Percentiles rank a stretch among this genome's conserved stretches.
Conservation (phyloP, 225 moss, liverwort and hornwort genomes). For the Pseudoscleropodium purum region DNA sequence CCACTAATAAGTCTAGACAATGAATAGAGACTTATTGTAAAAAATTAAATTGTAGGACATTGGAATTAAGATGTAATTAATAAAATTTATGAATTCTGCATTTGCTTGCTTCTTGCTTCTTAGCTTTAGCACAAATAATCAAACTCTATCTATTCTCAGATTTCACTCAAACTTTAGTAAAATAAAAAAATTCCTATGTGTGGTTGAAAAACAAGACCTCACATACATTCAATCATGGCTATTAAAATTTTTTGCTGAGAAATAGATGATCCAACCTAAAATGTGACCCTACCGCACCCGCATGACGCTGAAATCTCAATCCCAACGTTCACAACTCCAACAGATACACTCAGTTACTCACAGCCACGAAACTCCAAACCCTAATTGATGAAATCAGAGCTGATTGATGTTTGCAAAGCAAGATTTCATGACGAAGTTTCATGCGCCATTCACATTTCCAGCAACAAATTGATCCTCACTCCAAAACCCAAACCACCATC, state of each 20-base stretch:
- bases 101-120: background rate
- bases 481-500: background rate
- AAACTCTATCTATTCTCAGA: background rate
- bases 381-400: background rate
- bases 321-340: background rate
- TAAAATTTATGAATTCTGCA: background rate
- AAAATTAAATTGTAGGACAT: fast-evolving
- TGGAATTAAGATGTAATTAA: background rate
- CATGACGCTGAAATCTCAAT: background rate
- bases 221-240: background rate
- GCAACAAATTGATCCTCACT: background rate
- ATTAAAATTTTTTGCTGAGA: background rate
- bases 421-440: background rate
- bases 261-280: background rate
- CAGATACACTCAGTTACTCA: background rate
- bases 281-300: background rate
- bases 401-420: background rate
- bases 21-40: background rate
- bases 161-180: background rate
- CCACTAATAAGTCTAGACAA: background rate
- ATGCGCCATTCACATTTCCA: background rate
- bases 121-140: background rate
- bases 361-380: background rate
- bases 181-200: background rate
- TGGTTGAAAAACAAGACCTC: background rate